Base-by-base conservation (phyloP, 225 moss, liverwort and hornwort genomes). In the Bryoerythrophyllum caledonicum region DNA sequence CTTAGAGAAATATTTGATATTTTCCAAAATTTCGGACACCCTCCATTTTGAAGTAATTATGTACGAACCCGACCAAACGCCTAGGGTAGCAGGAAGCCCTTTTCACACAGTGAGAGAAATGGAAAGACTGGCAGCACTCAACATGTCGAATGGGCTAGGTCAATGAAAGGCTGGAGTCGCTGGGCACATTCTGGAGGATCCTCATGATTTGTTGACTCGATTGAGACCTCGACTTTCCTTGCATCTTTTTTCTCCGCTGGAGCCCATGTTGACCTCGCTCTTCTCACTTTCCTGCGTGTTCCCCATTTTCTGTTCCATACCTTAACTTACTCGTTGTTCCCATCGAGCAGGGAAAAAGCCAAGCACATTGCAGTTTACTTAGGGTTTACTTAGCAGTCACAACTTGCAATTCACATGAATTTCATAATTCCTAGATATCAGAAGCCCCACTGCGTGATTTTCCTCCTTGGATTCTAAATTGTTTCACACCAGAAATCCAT, bases 111-210 rank as follows among this genome's bases (percentile, higher is more conserved):
- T n/a, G n/a, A n/a, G 7, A 32, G 14, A 34, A 34, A 20, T 21
- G 0, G 27, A 19, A 34, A 3, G 32, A n/a, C 7, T n/a, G n/a
- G n/a, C 12, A 21, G n/a, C 10, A 12, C 13, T 64, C 19, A 12
- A 68, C 14, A 23, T 1, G 1, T 54, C 15, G 19, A 53, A 4
- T 23, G 14, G 55, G 72, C 74, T 51, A 1, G 64, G 78, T 82
- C 74, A 78, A 74, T 57, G 74, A 48, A 63, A 63, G 63, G 67
- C 63, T 73, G 68, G 67, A 26, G 15, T 9, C 4, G 62, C 68
- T 73, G 63, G 67, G 24, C 26, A 8, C 10, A 10, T 16, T 43
- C 17, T 27, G 44, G 68, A 44, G 37, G 21, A 63, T 72, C 73
- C 48, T 48, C 17, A 48, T 41, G 55, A 66, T 28, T 51, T 13